A percentile compares a stretch with the other conserved stretches of the same genome.
These are phyloP conservation scores for Heritiera littoralis DNA, from an alignment of 345 rosid genomes.

Conservation along the genomic window DNA sequence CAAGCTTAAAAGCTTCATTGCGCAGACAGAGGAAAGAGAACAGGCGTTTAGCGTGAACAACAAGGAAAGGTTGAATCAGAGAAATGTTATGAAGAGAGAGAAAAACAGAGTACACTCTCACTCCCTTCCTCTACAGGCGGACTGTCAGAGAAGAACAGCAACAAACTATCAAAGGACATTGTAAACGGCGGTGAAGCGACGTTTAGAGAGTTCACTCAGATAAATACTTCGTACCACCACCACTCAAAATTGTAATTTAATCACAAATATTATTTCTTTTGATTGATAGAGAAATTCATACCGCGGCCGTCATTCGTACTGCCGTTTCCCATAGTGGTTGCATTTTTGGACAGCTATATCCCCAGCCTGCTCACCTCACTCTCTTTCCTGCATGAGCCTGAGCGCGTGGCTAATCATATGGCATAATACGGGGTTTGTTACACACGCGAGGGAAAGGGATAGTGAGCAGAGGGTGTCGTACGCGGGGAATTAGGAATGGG, in stretches of 20 bases:
- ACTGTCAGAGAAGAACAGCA: constrained; percentile 23
- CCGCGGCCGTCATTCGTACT: constrained; percentile 60
- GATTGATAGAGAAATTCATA: background rate
- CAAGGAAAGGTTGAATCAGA: constrained; percentile 51
- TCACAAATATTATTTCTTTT: background rate
- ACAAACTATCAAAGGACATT: constrained; percentile 21
- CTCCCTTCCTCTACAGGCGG: background rate
- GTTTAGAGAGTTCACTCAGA: constrained; percentile 31
- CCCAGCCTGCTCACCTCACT: background rate
- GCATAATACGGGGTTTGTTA: background rate
- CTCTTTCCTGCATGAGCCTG: background rate
- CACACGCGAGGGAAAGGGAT: background rate
- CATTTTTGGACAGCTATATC: constrained; percentile 9
- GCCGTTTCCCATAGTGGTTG: constrained; percentile 45
- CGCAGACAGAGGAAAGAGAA: constrained; percentile 24
- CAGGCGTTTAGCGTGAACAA: constrained; percentile 88
- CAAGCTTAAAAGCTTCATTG: constrained; percentile 15
- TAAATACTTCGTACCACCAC: background rate
- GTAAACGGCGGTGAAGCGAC: constrained; percentile 79
- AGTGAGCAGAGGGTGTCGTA: background rate
- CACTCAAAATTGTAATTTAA: background rate
- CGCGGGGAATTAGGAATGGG: no score
- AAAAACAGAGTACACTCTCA: background rate
- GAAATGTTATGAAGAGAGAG: constrained; percentile 61
- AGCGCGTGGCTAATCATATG: background rate